Conservation (phyloP, 495 filamentous ascomycete genomes). For the Penicillium atrosanguineum region DNA sequence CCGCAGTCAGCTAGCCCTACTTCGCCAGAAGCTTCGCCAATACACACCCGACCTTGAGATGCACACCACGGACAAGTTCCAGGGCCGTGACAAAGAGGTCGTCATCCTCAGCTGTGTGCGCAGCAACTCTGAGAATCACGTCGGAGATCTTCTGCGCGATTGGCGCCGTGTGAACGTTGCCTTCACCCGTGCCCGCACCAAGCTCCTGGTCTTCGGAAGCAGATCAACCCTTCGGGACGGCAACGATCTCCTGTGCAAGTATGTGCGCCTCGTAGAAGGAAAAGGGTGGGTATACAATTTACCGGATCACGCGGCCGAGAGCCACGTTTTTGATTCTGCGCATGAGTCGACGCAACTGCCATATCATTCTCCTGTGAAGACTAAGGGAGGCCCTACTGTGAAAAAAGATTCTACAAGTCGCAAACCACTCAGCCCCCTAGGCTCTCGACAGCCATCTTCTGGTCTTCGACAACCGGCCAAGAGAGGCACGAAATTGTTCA, state of each 20-base stretch:
- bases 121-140: slow-evolving; percentile 71
- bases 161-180: slow-evolving; percentile 95
- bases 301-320: slow-evolving; percentile 56
- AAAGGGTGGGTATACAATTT: slow-evolving; percentile 76
- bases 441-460: slow-evolving; percentile 20
- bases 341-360: slow-evolving; percentile 20
- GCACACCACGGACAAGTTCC: slow-evolving; percentile 95
- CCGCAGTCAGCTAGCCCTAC: slow-evolving; percentile 76
- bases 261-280: slow-evolving; percentile 72
- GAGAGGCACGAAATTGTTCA: slow-evolving; percentile 36
- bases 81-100: slow-evolving; percentile 92
- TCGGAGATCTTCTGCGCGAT: slow-evolving; percentile 88
- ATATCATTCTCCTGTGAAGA: slow-evolving; percentile 15
- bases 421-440: slow-evolving; percentile 38
- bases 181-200: slow-evolving; percentile 85
- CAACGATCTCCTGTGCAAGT: slow-evolving; percentile 72
- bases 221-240: slow-evolving; percentile 65
- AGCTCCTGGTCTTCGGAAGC: slow-evolving; percentile 84
- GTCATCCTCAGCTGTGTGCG: slow-evolving; percentile 83
- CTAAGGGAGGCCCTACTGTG: slow-evolving; percentile 16
- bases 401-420: slow-evolving; percentile 17
- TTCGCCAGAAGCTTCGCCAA: slow-evolving; percentile 54
- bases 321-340: slow-evolving; percentile 60
- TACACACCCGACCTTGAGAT: slow-evolving; percentile 69
- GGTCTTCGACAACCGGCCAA: slow-evolving; percentile 37